Base-by-base conservation (phyloP, 768 basidiomycete species). In the Psilocybe azurescens region DNA sequence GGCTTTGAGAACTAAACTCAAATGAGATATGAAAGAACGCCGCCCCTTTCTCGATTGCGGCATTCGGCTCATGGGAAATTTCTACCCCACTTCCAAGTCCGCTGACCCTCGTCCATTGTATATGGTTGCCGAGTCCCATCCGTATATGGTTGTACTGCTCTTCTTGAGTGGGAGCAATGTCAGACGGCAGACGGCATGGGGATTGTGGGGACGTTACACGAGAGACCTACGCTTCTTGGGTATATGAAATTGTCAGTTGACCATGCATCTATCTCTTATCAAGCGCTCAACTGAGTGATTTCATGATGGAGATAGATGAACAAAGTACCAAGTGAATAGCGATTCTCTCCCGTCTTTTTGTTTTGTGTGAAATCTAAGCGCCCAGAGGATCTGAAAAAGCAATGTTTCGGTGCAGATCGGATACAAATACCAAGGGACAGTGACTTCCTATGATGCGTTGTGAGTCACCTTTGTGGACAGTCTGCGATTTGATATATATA, bases 181-280 rank as follows among this genome's bases (percentile, higher is more conserved):
- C 20, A 8, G n/a, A 44, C 56, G 30, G 18, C 47, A 36, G 14
- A 57, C 41, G 56, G 32, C 49, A 33, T 18, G 47, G 47, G 30
- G 56, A 57, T 57, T 33, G 10, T 30, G 38, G 11, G 56, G 30
- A 29, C 18, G 41, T 44, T 14, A 30, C 49, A 62, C 2, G 56
- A 51, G 50, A 46, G 38, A 41, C 39, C 41, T 48, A 10, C 39
- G 24, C 41, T n/a, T 51, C 30, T 52, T 9, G 46, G 38, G 28
- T 28, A 16, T 20, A 3, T 18, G 16, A 47, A 11, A 10, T 18
- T 29, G 16, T 48, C 61, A 58, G 51, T 57, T 57, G 52, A 63
- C 46, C 24, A 24, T 24, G 24, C 24, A 24, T 24, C 24, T 0
- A 24, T 24, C 57, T 53, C 50, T 62, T 58, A 63, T 63, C 62